These are phyloP conservation scores for Chlorella sorokiniana DNA, from an alignment of 139 green algal genomes.

Conservation along the genomic window DNA sequence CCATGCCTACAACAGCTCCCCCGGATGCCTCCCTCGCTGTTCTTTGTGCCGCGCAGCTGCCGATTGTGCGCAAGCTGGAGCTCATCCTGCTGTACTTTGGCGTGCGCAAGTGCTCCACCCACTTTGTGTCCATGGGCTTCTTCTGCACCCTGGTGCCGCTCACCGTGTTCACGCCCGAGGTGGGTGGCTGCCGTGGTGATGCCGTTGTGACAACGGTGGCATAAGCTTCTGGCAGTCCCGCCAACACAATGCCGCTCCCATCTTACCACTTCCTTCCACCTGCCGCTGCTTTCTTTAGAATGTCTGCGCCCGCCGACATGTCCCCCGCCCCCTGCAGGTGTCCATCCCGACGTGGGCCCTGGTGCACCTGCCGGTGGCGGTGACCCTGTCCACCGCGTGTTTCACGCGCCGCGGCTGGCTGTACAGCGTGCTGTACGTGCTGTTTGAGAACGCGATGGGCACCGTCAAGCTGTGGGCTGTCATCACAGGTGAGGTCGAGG, in stretches of 20 bases:
- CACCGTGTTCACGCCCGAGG: conserved; percentile 68
- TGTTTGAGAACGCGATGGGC: conserved; percentile 92
- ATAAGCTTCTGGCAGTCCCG: no score
- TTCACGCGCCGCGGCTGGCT: conserved; percentile 76
- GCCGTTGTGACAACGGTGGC: no score
- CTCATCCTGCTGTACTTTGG: conserved; percentile 83
- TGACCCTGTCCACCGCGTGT: conserved; percentile 77
- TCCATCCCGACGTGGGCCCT: conserved; percentile 79
- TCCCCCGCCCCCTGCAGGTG: conserved; percentile 47
- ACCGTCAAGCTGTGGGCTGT: conserved; percentile 85
- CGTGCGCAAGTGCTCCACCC: conserved; percentile 76
- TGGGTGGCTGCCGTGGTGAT: neutral
- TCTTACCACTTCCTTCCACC: no score
- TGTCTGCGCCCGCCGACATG: neutral
- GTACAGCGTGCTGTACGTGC: conserved; percentile 77
- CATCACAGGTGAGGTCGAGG: conserved; percentile 49
- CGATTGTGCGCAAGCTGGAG: conserved; percentile 68
- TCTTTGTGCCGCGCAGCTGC: neutral
- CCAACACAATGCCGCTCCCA: no score
- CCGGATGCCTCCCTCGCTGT: neutral
- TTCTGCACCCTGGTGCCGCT: conserved; percentile 87
- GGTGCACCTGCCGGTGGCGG: conserved; percentile 77
- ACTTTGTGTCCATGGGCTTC: conserved; percentile 83
- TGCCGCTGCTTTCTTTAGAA: no score
- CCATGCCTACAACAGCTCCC: neutral